These are phyloP conservation scores for Panaeolus papilionaceus DNA, from an alignment of 768 basidiomycete genomes.

Conservation along the genomic window DNA sequence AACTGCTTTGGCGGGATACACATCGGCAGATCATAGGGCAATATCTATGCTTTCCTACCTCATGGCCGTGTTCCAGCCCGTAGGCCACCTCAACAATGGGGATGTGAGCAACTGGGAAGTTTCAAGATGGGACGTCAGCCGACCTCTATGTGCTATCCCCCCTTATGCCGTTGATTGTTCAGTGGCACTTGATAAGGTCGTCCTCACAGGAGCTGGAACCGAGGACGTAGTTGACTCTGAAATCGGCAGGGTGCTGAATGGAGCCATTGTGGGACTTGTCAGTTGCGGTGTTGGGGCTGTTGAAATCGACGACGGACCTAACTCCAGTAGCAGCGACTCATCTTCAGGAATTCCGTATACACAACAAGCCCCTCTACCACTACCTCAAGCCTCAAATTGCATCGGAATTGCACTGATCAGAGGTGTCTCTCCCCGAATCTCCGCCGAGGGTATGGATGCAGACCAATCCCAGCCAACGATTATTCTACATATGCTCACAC, in stretches of 20 bases:
- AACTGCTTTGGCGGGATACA: constrained; percentile 44
- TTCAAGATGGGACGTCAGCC: constrained; percentile 65
- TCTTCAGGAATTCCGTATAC: constrained; percentile 55
- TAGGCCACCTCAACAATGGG: constrained; percentile 7
- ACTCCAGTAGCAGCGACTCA: neutral
- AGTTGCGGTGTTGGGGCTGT: constrained; percentile 48
- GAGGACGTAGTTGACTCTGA: constrained; percentile 83
- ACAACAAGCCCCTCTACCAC: constrained; percentile 59
- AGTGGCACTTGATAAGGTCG: constrained; percentile 63
- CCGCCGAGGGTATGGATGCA: neutral
- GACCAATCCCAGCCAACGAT: constrained; percentile 19
- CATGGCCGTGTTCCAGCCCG: constrained; percentile 49
- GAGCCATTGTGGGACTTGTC: constrained; percentile 81
- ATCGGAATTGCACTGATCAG: constrained; percentile 83
- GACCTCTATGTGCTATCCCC: constrained; percentile 68
- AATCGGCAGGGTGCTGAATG: constrained; percentile 74
- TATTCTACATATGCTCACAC: constrained; percentile 79
- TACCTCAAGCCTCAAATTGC: constrained; percentile 66
- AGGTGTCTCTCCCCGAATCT: constrained; percentile 37
- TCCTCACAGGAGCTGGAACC: constrained; percentile 73
- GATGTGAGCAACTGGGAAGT: constrained; percentile 44
- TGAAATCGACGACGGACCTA: constrained; percentile 34
- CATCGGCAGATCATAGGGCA: constrained; percentile 74
- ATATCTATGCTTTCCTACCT: constrained; percentile 82
- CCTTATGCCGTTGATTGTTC: constrained; percentile 77